These are phyloP conservation scores for Amorphotheca resinae DNA, from an alignment of 495 filamentous ascomycete species.

Conservation along the genomic window DNA sequence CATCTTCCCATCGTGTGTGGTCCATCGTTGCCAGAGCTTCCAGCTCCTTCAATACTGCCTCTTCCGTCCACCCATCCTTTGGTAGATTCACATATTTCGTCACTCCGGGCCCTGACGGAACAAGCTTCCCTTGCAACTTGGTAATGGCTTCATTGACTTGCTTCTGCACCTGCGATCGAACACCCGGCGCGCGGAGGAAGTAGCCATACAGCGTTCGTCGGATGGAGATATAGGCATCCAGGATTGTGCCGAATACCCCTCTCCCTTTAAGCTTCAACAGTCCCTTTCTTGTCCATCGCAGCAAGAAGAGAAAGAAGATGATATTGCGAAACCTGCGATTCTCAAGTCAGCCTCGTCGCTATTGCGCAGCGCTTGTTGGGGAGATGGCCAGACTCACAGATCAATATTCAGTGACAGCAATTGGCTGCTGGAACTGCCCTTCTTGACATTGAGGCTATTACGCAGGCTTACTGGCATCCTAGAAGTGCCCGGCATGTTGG, in stretches of 20 bases:
- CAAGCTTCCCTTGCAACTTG: slow-evolving; percentile 71
- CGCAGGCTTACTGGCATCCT: slow-evolving; percentile 56
- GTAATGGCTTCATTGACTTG: slow-evolving; percentile 63
- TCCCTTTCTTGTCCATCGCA: slow-evolving; percentile 72
- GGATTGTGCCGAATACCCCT: slow-evolving; percentile 67
- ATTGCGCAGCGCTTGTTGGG: not conserved
- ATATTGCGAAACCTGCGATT: slow-evolving; percentile 72
- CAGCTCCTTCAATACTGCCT: slow-evolving; percentile 70
- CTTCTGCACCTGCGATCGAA: slow-evolving; percentile 67
- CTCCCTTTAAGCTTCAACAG: slow-evolving; percentile 79
- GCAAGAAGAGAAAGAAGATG: slow-evolving; percentile 77
- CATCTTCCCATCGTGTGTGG: slow-evolving; percentile 94
- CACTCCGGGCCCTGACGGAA: slow-evolving; percentile 57
- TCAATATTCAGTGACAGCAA: slow-evolving; percentile 62
- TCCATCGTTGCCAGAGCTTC: slow-evolving; percentile 69
- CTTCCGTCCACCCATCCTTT: slow-evolving; percentile 71
- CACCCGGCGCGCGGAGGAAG: slow-evolving; percentile 75
- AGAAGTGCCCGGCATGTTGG: slow-evolving; percentile 48
- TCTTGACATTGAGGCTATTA: slow-evolving; percentile 46
- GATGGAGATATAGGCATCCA: slow-evolving; percentile 54
- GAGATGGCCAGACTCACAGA: slow-evolving; percentile 42
- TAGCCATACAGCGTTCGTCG: slow-evolving; percentile 67
- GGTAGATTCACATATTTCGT: slow-evolving; percentile 67
- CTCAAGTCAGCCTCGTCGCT: no score
- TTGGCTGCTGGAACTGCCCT: slow-evolving; percentile 40